Base-by-base conservation (phyloP, 495 filamentous ascomycete species). In the Oidiodendron maius region DNA sequence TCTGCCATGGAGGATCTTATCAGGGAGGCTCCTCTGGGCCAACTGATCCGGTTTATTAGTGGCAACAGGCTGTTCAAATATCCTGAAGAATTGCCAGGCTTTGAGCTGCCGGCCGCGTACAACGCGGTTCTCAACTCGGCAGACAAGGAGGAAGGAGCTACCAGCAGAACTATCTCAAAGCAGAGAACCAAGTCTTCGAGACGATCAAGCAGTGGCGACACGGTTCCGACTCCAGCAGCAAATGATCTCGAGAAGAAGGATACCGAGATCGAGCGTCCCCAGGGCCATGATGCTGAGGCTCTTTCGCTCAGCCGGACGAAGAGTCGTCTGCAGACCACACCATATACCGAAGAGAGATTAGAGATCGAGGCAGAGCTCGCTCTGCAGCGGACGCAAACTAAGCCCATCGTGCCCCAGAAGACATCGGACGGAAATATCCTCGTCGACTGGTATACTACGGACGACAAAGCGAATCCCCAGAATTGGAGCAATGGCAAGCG, bases 201-300 rank as follows among this genome's bases (percentile, higher is more conserved):
- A 37, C 13, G 18, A n/a, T 37, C 35, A 37, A 37, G 35, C 13
- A 34, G n/a, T 34, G 8, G 40, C 12, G 25, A 22, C 1, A 23
- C 22, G 20, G 16, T 13, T 1, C 40, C 17, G 1, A 24, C 17
- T 10, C 40, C 22, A 10, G 20, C 17, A 6, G 22, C 18, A 42
- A 17, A n/a, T 22, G 51, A 52, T 16, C 26, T 50, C 1, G 51
- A 61, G 40, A 52, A 52, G 36, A 28, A 10, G 13, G 42, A 60
- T 23, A 55, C 48, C 2, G 42, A 50, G 28, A 44, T 62, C 15
- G 35, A 49, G 1, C 37, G 70, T 0, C 82, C 84, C 22, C 83
- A 84, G 46, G 61, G 55, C 0, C 75, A 84, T 53, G 78, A 83
- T 58, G 74, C 77, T 6, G 65, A 66, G n/a, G 72, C 75, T 3